Base-by-base conservation (phyloP, 345 rosid species). In the Syzygium aqueum region DNA sequence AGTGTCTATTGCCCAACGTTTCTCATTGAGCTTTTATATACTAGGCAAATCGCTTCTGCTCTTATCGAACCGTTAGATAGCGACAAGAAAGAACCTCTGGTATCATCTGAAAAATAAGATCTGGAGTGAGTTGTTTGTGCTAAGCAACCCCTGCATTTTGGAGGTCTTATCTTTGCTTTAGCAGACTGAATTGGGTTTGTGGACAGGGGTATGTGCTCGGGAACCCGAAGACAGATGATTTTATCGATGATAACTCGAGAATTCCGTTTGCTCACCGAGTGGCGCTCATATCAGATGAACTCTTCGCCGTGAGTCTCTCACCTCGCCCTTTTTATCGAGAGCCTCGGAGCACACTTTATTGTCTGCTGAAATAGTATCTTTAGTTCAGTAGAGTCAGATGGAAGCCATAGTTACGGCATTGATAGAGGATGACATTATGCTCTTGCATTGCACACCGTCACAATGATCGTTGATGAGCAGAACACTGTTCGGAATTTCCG, bases 181-280 rank as follows among this genome's bases (percentile, higher is more conserved):
- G 19, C 82, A 21, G 5, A 22, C 14, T 73, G 82, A 73, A 10
- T 19, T 37, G 49, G 80, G 82, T 19, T 37, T 73, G 25, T 33
- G 49, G 12, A 51, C 80, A 91, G 92, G 92, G 92, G 67, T 91
- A 91, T 51, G 56, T 89, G 40, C 90, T 91, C 40, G 92, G 92
- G 56, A 91, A 91, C 86, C 92, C 91, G 5, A 91, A 91, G 85
- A 91, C 92, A 11, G 92, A 91, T 65, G 63, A 87, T 7, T 89
- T 51, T 78, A 33, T 91, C 8, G 89, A 91, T 51, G 80, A 27
- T 21, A 88, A 89, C 57, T 88, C 91, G 8, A 40, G 63, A 80
- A 86, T 89, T 16, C 91, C 90, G 28, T 91, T 77, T 3, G 86
- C 87, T 21, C 85, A 57, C 85, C 87, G 89, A 86, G 19, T 88